A percentile compares a stretch with the other conserved stretches of the same genome.
Conservation (phyloP, 2,329 filamentous ascomycete genomes). For the Sarocladium oryzae region DNA sequence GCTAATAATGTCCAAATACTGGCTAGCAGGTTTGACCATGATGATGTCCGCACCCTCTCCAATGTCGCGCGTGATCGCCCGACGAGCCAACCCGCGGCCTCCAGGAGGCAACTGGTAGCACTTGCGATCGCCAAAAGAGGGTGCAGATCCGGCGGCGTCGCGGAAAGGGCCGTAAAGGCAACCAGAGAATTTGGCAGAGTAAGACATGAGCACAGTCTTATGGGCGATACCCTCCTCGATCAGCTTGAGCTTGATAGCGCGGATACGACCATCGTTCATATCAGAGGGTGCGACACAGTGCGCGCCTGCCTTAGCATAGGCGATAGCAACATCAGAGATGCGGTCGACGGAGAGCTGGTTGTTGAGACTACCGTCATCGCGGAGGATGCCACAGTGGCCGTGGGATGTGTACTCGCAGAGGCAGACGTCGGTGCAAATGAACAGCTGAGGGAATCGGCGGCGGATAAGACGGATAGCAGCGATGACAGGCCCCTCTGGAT, state of each 20-base stretch:
- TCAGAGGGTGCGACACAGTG: constrained; percentile 96
- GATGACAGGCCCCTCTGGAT: constrained; percentile 88
- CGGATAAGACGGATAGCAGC: constrained; percentile 77
- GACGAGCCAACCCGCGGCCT: constrained; percentile 81
- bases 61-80: constrained; percentile 86
- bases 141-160: constrained; percentile 85
- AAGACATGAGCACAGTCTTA: constrained; percentile 90
- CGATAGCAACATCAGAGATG: constrained; percentile 94
- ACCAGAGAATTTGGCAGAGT: constrained; percentile 95
- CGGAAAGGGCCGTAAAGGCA: constrained; percentile 96
- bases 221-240: constrained; percentile 93
- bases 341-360: constrained; percentile 90
- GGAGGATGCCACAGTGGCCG: constrained; percentile 92
- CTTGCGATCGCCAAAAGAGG: constrained; percentile 87
- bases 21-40: constrained; percentile 97
- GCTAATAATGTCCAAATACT: constrained; percentile 95
- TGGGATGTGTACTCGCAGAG: constrained; percentile 98
- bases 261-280: constrained; percentile 98
- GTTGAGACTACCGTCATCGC: constrained; percentile 88
- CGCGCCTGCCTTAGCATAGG: constrained; percentile 90
- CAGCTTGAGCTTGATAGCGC: constrained; percentile 95
- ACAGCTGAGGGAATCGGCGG: constrained; percentile 80
- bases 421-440: constrained; percentile 88
- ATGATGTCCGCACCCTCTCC: constrained; percentile 93
- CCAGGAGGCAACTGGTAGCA: constrained; percentile 96